phyloP scores from a whole-genome alignment of 768 basidiomycete genomes.

The Panus rudis region DNA sequence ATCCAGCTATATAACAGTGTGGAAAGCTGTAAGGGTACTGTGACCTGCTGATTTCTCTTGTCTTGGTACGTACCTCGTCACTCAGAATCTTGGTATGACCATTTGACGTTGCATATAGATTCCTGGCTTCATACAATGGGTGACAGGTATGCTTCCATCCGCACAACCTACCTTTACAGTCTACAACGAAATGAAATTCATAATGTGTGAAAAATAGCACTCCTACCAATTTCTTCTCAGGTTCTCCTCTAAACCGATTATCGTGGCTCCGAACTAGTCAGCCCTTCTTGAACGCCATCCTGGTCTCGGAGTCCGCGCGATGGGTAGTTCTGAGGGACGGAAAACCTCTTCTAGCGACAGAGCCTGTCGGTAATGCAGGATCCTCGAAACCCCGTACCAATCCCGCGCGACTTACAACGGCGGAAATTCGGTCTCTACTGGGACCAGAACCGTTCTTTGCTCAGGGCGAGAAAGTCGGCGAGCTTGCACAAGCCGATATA shows the following conservation, averaged over 20 bases:
- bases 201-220: too few species aligned
- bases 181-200: too few species aligned
- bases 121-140: too few species aligned
- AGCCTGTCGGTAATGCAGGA: not conserved
- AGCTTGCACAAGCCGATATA: conserved; percentile 18
- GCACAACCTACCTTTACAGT: too few species aligned
- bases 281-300: conserved; percentile 67
- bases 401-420: conserved; percentile 51
- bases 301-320: conserved; percentile 48
- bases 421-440: conserved; percentile 57
- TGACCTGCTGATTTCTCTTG: too few species aligned
- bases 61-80: too few species aligned
- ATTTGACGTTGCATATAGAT: too few species aligned
- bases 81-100: too few species aligned
- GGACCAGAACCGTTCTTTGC: conserved; percentile 66
- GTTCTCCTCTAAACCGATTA: conserved; percentile 73
- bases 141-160: conserved; percentile 15
- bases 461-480: conserved; percentile 47
- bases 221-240: conserved; percentile 42
- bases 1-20: too few species aligned
- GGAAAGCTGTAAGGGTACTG: too few species aligned
- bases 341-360: conserved; percentile 51
- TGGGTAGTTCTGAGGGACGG: conserved; percentile 79
- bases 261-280: conserved; percentile 76
- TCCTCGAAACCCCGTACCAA: conserved; percentile 26